phyloP scores from a whole-genome alignment of 2,329 filamentous ascomycete species.

The Parascedosporium putredinis region DNA sequence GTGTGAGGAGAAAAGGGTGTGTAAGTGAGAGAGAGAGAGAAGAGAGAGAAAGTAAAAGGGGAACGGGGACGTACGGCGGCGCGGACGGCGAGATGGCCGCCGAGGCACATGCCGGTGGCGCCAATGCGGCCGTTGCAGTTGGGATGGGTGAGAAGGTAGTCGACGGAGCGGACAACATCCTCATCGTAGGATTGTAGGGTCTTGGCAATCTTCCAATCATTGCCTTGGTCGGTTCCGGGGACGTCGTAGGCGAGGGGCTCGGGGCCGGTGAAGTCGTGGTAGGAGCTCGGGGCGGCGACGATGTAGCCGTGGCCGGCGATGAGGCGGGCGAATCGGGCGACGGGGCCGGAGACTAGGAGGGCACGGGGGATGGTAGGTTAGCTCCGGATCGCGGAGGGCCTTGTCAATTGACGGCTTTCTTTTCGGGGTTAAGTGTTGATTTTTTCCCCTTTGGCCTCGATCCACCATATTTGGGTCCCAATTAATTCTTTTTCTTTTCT shows the following conservation, averaged over 20 bases:
- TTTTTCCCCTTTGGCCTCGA: not conserved
- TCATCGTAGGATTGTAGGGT: conserved; percentile 79
- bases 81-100: conserved; percentile 68
- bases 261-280: conserved; percentile 85
- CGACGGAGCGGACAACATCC: conserved; percentile 58
- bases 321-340: conserved; percentile 79
- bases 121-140: conserved; percentile 77
- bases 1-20: not conserved
- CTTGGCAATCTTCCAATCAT: conserved; percentile 72
- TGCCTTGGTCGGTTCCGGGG: conserved; percentile 78
- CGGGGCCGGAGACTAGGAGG: conserved; percentile 72
- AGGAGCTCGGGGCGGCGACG: conserved; percentile 79
- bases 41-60: not conserved
- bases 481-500: not conserved
- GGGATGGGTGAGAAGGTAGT: conserved; percentile 57
- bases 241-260: conserved; percentile 78
- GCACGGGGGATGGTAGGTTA: not conserved
- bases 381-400: too few species aligned
- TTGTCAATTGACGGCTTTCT: too few species aligned
- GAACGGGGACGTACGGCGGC: conserved; percentile 32
- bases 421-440: too few species aligned
- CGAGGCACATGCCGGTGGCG: conserved; percentile 83
- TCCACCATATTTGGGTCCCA: not conserved
- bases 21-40: not conserved
- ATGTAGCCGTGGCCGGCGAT: conserved; percentile 92